Evolutionary conservation across 2,329 filamentous ascomycete species (phyloP).

Genomic region (Ciborinia camelliae): DNA sequence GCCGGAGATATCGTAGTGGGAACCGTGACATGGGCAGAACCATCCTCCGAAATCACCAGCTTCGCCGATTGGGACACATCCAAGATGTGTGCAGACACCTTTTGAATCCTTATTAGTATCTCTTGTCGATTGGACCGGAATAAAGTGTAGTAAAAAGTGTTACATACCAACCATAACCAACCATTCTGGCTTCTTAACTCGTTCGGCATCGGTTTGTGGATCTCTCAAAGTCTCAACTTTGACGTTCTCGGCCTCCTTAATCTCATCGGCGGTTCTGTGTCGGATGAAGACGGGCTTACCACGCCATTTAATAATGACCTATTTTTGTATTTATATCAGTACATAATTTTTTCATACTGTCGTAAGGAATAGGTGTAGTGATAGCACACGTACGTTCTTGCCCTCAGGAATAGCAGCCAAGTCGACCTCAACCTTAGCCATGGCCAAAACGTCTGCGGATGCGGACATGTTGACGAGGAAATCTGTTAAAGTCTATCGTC

Average conservation of each 20-base stretch:
- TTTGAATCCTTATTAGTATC: constrained; percentile 28
- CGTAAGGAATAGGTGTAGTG: not conserved
- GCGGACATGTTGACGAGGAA: constrained; percentile 99
- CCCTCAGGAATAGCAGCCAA: constrained; percentile 90
- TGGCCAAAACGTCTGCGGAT: constrained; percentile 95
- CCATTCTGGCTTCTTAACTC: constrained; percentile 98
- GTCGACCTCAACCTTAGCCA: constrained; percentile 99
- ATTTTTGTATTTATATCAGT: constrained; percentile 19
- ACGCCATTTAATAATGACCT: constrained; percentile 99
- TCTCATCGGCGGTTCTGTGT: constrained; percentile 90
- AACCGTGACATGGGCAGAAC: constrained; percentile 99
- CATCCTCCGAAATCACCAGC: constrained; percentile 97
- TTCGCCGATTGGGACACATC: constrained; percentile 98
- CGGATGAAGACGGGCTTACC: constrained; percentile 99
- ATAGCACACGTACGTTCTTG: constrained; percentile 85
- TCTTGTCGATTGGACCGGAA: not conserved
- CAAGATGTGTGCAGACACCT: constrained; percentile 98
- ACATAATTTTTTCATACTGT: not conserved
- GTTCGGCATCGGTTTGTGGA: constrained; percentile 84
- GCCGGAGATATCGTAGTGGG: constrained; percentile 99
- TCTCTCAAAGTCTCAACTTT: constrained; percentile 83
- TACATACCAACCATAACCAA: constrained; percentile 88
- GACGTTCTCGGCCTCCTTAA: constrained; percentile 88
- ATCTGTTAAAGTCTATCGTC: constrained; percentile 56
- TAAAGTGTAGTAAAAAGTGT: not conserved